phyloP scores from a whole-genome alignment of 352 stramenopile genomes.

The Phytopythium chamaehyphon region DNA sequence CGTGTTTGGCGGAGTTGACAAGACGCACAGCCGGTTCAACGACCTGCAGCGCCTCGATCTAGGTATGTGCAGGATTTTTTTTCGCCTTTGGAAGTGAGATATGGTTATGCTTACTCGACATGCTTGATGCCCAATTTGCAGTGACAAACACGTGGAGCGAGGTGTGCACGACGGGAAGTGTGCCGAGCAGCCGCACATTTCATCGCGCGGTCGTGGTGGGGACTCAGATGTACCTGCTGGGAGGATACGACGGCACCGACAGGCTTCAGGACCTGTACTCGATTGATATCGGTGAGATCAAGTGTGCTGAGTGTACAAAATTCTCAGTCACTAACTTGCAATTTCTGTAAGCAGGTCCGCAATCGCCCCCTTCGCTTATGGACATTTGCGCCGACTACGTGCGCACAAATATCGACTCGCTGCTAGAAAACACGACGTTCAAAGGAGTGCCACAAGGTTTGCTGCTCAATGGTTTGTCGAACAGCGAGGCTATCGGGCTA shows the following conservation, averaged over 20 bases:
- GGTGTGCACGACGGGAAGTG: conserved; percentile 74
- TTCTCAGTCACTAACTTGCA: background rate
- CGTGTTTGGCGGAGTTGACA: conserved; percentile 88
- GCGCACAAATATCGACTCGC: conserved; percentile 55
- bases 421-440: conserved; percentile 69
- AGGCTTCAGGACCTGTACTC: conserved; percentile 82
- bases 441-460: conserved; percentile 63
- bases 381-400: conserved; percentile 73
- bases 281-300: conserved; percentile 60
- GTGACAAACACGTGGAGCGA: conserved; percentile 82
- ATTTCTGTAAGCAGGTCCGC: conserved; percentile 20
- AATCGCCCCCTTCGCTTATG: conserved; percentile 64
- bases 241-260: conserved; percentile 83
- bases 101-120: background rate
- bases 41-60: conserved; percentile 79
- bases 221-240: conserved; percentile 84
- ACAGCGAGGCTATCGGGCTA: background rate
- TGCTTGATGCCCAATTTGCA: conserved; percentile 5
- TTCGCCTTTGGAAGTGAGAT: background rate
- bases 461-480: background rate
- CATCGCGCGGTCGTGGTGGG: conserved; percentile 75
- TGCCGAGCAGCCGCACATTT: conserved; percentile 85
- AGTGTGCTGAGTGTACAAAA: background rate
- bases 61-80: conserved; percentile 10
- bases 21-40: conserved; percentile 85